Evolutionary conservation across 2,329 filamentous ascomycete genomes (phyloP).

Genomic region (Xylaria polymorpha): DNA sequence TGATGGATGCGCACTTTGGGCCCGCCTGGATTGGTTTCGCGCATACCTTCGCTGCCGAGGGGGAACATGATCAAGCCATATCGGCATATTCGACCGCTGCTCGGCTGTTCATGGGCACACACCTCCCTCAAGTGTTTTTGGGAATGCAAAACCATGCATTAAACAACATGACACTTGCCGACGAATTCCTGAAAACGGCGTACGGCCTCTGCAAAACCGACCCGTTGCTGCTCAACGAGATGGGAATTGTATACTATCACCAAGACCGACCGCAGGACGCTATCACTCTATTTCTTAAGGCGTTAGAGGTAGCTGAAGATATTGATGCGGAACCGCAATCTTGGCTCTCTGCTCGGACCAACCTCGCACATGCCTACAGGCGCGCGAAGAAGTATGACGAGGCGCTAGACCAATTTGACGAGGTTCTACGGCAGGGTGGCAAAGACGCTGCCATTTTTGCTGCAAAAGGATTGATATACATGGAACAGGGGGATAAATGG

Average conservation of each 20-base stretch:
- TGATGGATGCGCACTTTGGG: slow-evolving; percentile 97
- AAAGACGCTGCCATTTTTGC: slow-evolving; percentile 83
- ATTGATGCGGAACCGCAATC: slow-evolving; percentile 85
- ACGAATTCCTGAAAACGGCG: slow-evolving; percentile 93
- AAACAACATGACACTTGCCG: slow-evolving; percentile 92
- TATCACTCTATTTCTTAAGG: slow-evolving; percentile 79
- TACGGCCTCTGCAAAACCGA: slow-evolving; percentile 86
- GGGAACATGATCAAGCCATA: slow-evolving; percentile 97
- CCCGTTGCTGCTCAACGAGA: slow-evolving; percentile 91
- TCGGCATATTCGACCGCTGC: slow-evolving; percentile 97
- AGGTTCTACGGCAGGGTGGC: slow-evolving; percentile 83
- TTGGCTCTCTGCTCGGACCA: slow-evolving; percentile 86
- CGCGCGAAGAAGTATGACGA: slow-evolving; percentile 75
- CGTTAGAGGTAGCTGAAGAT: slow-evolving; percentile 80
- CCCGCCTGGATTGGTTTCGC: slow-evolving; percentile 99
- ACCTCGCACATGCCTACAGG: slow-evolving; percentile 88
- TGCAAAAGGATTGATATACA: slow-evolving; percentile 84
- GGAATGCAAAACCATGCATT: slow-evolving; percentile 98
- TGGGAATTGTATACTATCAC: slow-evolving; percentile 96
- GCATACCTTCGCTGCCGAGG: slow-evolving; percentile 96
- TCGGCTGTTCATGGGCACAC: slow-evolving; percentile 94
- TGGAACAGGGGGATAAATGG: slow-evolving; percentile 75
- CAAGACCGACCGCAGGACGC: slow-evolving; percentile 83
- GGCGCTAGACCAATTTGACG: slow-evolving; percentile 84
- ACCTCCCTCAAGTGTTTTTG: slow-evolving; percentile 93